These are phyloP conservation scores for Geotrichum citri-aurantii DNA, from an alignment of 1,139 yeast genomes.

Conservation along the genomic window DNA sequence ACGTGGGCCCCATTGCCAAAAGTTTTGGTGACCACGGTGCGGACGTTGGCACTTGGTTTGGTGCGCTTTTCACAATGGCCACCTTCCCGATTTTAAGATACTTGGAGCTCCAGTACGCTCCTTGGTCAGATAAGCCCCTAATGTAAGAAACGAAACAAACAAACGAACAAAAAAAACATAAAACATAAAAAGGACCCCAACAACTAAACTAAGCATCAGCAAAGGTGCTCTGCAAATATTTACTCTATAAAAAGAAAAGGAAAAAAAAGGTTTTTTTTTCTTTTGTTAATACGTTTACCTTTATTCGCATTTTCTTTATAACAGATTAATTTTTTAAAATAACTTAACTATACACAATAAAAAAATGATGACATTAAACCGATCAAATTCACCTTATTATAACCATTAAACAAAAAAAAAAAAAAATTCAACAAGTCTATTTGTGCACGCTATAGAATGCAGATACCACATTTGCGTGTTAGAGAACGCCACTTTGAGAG, in stretches of 20 bases:
- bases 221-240: no score
- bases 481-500: no score
- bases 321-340: not conserved
- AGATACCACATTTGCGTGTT: no score
- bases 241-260: no score
- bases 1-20: constrained; percentile 64
- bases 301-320: not conserved
- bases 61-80: constrained; percentile 65
- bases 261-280: not conserved
- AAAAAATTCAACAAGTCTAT: no score
- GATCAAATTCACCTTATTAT: no score
- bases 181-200: no score
- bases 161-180: not conserved
- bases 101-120: constrained; percentile 46
- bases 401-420: no score
- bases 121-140: constrained; percentile 17
- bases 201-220: not conserved
- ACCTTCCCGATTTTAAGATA: constrained; percentile 61
- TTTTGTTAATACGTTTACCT: not conserved
- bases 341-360: not conserved
- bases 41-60: constrained; percentile 76
- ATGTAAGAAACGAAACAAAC: not conserved
- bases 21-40: constrained; percentile 56
- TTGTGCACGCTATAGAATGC: no score
- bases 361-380: not conserved